These are phyloP conservation scores for Betula pendula DNA, from an alignment of 306 rosid genomes.

Conservation along the genomic window DNA sequence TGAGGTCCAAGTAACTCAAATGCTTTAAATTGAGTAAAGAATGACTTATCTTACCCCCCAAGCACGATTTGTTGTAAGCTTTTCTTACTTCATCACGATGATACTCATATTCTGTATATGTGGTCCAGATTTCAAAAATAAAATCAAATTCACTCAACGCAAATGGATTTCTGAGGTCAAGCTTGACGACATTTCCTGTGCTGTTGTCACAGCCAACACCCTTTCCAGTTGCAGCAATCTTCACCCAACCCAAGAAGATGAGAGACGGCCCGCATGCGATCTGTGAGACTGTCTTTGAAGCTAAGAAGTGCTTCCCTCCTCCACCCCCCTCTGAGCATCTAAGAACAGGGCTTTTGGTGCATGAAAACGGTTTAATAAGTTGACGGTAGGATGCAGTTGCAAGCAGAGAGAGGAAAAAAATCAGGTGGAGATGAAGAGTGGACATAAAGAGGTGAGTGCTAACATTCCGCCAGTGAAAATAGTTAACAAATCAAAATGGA, in stretches of 20 bases:
- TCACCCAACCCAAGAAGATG: not conserved
- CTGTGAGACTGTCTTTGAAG: conserved; percentile 21
- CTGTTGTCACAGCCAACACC: conserved; percentile 23
- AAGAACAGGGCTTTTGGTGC: not conserved
- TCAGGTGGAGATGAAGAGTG: not conserved
- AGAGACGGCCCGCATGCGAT: not conserved
- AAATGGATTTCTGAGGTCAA: not conserved
- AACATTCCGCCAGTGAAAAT: no score
- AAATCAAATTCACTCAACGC: no score
- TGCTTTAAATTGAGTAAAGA: not conserved
- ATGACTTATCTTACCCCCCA: not conserved
- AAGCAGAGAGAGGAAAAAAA: not conserved
- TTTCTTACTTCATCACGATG: not conserved
- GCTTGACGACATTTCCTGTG: conserved; percentile 28
- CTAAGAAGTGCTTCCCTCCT: not conserved
- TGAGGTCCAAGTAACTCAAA: not conserved
- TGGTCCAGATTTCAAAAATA: no score
- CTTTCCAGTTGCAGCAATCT: conserved; percentile 29
- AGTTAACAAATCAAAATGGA: no score
- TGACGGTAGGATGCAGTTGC: not conserved
- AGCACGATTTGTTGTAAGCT: not conserved
- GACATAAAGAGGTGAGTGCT: not conserved
- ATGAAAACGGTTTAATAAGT: no score
- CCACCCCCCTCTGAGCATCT: not conserved
- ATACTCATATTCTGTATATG: no score